Conservation (phyloP, 2,329 filamentous ascomycete genomes). For the Chrysoporthe deuterocubensis region DNA sequence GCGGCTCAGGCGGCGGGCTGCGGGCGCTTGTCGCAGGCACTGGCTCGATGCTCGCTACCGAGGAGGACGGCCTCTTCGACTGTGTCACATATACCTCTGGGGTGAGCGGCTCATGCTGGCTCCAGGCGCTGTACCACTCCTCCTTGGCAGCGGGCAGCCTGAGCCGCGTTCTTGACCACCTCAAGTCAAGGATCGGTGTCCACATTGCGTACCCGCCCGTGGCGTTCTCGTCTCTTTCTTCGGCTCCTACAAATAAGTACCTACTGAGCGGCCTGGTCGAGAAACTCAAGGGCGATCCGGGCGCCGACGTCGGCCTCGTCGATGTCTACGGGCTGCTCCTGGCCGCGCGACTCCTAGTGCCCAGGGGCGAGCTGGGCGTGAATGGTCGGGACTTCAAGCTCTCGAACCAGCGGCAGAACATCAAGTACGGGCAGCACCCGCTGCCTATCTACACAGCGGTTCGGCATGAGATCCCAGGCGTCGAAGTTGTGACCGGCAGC, state of each 20-base stretch:
- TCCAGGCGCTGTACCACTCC: constrained; percentile 86
- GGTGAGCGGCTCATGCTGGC: constrained; percentile 95
- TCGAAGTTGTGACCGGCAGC: constrained; percentile 49
- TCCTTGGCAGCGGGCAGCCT: constrained; percentile 74
- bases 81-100: constrained; percentile 94
- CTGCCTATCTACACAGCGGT: constrained; percentile 96
- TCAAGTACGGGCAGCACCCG: constrained; percentile 79
- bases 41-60: constrained; percentile 81
- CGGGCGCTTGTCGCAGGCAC: constrained; percentile 88
- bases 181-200: constrained; percentile 81
- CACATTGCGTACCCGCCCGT: constrained; percentile 93
- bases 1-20: constrained; percentile 89
- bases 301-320: constrained; percentile 85
- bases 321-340: constrained; percentile 90
- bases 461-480: constrained; percentile 86
- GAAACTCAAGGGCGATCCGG: constrained; percentile 81
- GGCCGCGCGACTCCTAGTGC: constrained; percentile 82
- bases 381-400: constrained; percentile 84
- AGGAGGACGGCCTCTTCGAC: constrained; percentile 88
- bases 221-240: constrained; percentile 79
- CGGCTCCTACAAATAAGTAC: constrained; percentile 90
- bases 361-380: constrained; percentile 79
- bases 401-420: constrained; percentile 79
- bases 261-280: constrained; percentile 88
- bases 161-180: constrained; percentile 74